These are phyloP conservation scores for Dimargaris xerosporica DNA, from an alignment of 192 early-diverging fungal genomes.

Conservation along the genomic window DNA sequence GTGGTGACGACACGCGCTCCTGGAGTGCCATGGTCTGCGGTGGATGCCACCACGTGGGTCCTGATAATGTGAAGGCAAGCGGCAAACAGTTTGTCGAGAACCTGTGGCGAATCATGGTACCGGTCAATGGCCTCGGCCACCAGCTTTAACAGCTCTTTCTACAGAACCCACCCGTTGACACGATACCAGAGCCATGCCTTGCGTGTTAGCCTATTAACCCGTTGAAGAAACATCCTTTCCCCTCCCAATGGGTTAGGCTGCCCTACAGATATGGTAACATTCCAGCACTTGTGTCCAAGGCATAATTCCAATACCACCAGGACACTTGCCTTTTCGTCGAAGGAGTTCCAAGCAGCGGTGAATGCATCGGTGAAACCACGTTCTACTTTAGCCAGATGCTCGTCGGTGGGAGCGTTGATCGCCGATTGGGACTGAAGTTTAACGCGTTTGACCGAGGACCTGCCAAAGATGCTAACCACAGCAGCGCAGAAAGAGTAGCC, in stretches of 20 bases:
- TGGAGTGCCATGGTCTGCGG: not conserved
- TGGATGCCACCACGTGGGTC: not conserved
- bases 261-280: not conserved
- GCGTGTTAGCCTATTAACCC: not conserved
- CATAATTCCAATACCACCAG: not conserved
- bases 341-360: not conserved
- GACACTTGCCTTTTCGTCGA: not conserved
- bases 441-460: no score
- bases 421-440: not conserved
- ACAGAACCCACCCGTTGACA: not conserved
- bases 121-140: not conserved
- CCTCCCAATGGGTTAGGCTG: not conserved
- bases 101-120: not conserved
- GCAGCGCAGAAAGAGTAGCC: no score
- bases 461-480: no score
- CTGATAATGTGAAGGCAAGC: not conserved
- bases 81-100: constrained; percentile 1
- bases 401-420: not conserved
- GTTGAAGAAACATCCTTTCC: not conserved
- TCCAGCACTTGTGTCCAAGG: not conserved
- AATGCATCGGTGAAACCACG: not conserved
- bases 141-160: not conserved
- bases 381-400: not conserved
- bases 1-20: not conserved
- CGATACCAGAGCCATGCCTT: not conserved